Evolutionary conservation across 352 stramenopile species (phyloP), one percentile per base, ranked within the genome.

Genomic region (Phytophthora sansomeana): DNA sequence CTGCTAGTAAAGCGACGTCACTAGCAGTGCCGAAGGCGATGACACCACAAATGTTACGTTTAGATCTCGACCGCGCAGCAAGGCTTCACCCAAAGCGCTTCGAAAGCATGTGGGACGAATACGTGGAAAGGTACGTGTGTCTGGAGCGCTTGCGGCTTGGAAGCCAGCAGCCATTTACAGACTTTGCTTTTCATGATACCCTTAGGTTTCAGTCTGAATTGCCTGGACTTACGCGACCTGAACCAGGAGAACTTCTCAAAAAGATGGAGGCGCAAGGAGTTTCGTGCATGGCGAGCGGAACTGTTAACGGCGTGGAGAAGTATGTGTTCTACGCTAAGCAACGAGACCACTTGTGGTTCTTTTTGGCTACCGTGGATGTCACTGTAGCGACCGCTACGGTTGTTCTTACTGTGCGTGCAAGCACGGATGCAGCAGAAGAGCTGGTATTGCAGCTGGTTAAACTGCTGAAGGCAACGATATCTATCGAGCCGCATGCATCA

Each of bases 251-350:
- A 0, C 43, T 94, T 16, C 43, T 95, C 8, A 28, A 66, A 10
- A 58, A 74, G 19, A 80, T 93, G 74, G 67, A 89, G 24, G 26
- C 43, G 0, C 69, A 63, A 11, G 81, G 80, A 9, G 59, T 93
- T 42, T 63, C 63, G 32, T 95, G 85, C 48, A 91, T 95, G 78
- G 86, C 86, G 1, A 93, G 83, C 30, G 83, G 87, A 24, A 91
- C 74, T 14, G 78, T 93, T 32, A 66, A 77, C 51, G 80, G 74
- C 13, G 69, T 91, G 29, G 78, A 93, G 30, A 93, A 95, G 69
- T 92, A 81, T 53, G 80, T 93, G 17, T 86, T 92, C 36, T 93
- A 92, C 53, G 72, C 70, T n/a, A 89, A 93, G 63, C 80, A 90
- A 47, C 72, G 49, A 4, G 63, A 63, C 9, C 61, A 49, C 8